Base-by-base conservation (phyloP, 2,329 filamentous ascomycete species). In the Aureobasidium mangrovei region DNA sequence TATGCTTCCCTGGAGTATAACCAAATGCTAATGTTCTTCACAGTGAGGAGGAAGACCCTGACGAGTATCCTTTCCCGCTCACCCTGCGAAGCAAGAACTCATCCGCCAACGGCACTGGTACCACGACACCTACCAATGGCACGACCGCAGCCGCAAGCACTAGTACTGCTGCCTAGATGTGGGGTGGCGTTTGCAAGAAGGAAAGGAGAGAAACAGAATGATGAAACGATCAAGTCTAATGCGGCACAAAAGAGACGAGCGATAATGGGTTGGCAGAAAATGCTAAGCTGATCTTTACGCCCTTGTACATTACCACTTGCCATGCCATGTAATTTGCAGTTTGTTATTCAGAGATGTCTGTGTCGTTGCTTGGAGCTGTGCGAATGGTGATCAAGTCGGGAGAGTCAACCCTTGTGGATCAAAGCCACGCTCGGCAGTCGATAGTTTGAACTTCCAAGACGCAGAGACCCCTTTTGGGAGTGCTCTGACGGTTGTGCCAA, bases 41-140 rank as follows among this genome's bases (percentile, higher is more conserved):
- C 64, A 94, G 89, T 72, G 89, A 93, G 70, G 91, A 96, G 69
- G 93, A 97, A 75, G 93, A 97, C 62, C 82, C 86, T 0, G 91
- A 88, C 64, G 84, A 87, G 61, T 85, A 85, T 65, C 78, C 81
- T 35, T 86, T 85, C 72, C 84, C 84, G 38, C 77, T 88, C 48
- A 86, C 83, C 3, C 75, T 88, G 56, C 75, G 74, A 69, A 67
- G 68, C 41, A 76, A 75, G 70, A 24, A 9, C 1, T 53, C 49
- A 7, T 53, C 49, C n/a, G 7, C 33, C 26, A 69, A 65, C 44
- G 64, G 65, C 49, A 41, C 59, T 31, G 64, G 65, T 49, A 41
- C 59, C 40, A 56, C 52, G 7, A 61, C 60, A 7, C 60, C 60
- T 8, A 61, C 58, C 35, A 56, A 56, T n/a, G 54, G 54, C 12